A percentile compares a stretch with the other conserved stretches of the same genome.
phyloP scores from a whole-genome alignment of 805 yeast genomes.

The Starmerella ratchasimensis region DNA sequence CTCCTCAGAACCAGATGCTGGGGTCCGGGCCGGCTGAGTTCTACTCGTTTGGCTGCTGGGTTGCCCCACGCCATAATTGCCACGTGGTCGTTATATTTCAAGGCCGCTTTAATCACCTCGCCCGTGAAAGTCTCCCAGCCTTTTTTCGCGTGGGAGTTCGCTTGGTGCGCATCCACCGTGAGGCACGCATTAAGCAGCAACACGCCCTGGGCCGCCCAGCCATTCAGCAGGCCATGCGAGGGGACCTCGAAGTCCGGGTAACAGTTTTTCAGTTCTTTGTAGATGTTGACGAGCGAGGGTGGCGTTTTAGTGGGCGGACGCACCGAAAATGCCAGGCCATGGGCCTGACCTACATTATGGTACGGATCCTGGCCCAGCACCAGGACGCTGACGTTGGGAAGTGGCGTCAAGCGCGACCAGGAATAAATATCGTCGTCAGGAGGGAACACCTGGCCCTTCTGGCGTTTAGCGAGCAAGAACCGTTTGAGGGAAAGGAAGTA shows the following conservation, averaged over 20 bases:
- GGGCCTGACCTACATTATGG: slow-evolving; percentile 86
- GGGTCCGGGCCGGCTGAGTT: slow-evolving; percentile 26
- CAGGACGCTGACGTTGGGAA: slow-evolving; percentile 57
- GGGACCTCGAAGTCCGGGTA: slow-evolving; percentile 61
- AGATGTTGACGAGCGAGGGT: slow-evolving; percentile 75
- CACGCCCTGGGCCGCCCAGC: slow-evolving; percentile 85
- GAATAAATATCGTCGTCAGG: slow-evolving; percentile 66
- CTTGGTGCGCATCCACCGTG: slow-evolving; percentile 85
- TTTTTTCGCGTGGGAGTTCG: slow-evolving; percentile 75
- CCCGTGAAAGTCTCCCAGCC: slow-evolving; percentile 94
- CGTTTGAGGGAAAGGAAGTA: slow-evolving; percentile 63
- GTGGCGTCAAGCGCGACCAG: slow-evolving; percentile 79
- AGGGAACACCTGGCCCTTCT: slow-evolving; percentile 54
- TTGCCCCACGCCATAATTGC: slow-evolving; percentile 73
- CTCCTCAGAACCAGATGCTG: slow-evolving; percentile 42
- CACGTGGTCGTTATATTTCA: slow-evolving; percentile 30
- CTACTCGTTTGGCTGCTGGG: slow-evolving; percentile 54
- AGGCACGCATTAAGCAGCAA: slow-evolving; percentile 73
- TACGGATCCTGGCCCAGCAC: slow-evolving; percentile 95
- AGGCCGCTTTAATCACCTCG: slow-evolving; percentile 43
- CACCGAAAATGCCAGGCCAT: slow-evolving; percentile 90
- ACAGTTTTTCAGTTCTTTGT: slow-evolving; percentile 53
- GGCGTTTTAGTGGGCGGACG: slow-evolving; percentile 76
- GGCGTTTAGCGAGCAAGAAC: slow-evolving; percentile 40
- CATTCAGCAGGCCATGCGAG: slow-evolving; percentile 52